phyloP scores from a whole-genome alignment of 2,329 filamentous ascomycete genomes.

The Tolypocladium ophioglossoides region DNA sequence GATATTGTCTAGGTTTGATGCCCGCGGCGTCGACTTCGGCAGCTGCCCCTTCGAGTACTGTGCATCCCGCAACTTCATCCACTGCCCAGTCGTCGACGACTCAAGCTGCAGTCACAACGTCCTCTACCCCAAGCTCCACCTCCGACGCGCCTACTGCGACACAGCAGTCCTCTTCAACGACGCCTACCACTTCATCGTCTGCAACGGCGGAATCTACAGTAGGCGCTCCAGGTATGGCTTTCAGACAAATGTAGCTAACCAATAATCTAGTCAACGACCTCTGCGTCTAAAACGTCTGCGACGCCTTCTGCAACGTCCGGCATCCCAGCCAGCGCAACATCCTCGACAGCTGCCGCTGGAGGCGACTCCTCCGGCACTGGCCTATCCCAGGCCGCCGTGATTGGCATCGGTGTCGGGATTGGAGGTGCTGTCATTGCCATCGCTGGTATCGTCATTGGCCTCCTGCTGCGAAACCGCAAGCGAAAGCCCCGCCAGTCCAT shows the following conservation, averaged over 20 bases:
- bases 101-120: neutral
- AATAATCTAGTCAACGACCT: neutral
- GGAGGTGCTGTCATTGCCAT: constrained; percentile 30
- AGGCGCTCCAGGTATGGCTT: neutral
- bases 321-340: constrained; percentile 4
- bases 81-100: neutral
- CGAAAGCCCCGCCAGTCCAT: constrained; percentile 16
- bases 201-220: neutral
- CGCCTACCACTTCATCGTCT: neutral
- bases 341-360: neutral
- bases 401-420: constrained; percentile 38
- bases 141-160: neutral
- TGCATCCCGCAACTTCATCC: neutral
- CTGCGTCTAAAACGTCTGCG: neutral
- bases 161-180: constrained; percentile 1
- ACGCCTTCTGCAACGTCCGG: neutral
- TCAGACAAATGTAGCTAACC: neutral
- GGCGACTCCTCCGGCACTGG: constrained; percentile 9
- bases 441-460: constrained; percentile 25
- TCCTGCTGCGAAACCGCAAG: constrained; percentile 23
- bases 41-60: neutral
- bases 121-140: neutral
- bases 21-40: neutral
- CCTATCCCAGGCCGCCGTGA: constrained; percentile 32
- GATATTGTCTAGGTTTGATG: neutral